Percentiles rank a stretch among this genome's conserved stretches.
Evolutionary conservation across 2,329 filamentous ascomycete genomes (phyloP).

Genomic region (Ophiostoma tasmaniense): DNA sequence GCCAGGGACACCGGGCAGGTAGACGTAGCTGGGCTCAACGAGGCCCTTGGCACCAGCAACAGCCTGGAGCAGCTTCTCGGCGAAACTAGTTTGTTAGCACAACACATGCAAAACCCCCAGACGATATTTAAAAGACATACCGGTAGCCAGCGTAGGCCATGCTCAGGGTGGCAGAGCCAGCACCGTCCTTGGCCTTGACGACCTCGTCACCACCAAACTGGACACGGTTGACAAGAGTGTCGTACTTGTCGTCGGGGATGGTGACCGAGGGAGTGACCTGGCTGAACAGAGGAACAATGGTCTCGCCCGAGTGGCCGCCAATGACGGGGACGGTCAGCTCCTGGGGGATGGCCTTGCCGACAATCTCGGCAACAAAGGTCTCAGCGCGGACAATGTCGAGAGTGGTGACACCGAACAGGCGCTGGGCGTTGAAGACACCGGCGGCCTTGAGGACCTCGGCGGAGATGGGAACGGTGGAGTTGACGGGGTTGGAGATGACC

Average conservation of each 20-base stretch:
- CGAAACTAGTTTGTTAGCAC: constrained; percentile 55
- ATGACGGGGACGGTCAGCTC: constrained; percentile 85
- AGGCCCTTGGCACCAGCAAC: constrained; percentile 83
- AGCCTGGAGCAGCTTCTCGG: constrained; percentile 88
- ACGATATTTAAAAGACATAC: constrained; percentile 36
- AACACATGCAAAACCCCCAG: background rate
- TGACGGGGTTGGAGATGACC: constrained; percentile 98
- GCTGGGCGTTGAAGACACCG: constrained; percentile 88
- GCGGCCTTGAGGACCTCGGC: constrained; percentile 93
- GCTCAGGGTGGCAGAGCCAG: constrained; percentile 73
- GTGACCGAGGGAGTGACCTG: constrained; percentile 69
- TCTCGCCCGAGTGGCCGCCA: constrained; percentile 95
- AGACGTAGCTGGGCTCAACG: constrained; percentile 90
- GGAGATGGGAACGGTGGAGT: constrained; percentile 96
- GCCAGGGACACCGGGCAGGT: constrained; percentile 81
- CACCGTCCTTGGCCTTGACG: constrained; percentile 77
- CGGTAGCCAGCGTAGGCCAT: constrained; percentile 92
- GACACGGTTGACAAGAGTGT: constrained; percentile 83
- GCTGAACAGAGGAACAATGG: constrained; percentile 96
- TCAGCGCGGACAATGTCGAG: constrained; percentile 97
- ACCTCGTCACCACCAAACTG: constrained; percentile 97
- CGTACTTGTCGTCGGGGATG: constrained; percentile 84
- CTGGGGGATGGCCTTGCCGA: constrained; percentile 71
- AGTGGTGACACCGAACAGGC: constrained; percentile 96
- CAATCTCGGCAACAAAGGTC: constrained; percentile 85